Evolutionary conservation across 129 eudicot genomes (phyloP), one percentile per base, ranked within the genome.

Genomic region (Helichrysum umbraculigerum): DNA sequence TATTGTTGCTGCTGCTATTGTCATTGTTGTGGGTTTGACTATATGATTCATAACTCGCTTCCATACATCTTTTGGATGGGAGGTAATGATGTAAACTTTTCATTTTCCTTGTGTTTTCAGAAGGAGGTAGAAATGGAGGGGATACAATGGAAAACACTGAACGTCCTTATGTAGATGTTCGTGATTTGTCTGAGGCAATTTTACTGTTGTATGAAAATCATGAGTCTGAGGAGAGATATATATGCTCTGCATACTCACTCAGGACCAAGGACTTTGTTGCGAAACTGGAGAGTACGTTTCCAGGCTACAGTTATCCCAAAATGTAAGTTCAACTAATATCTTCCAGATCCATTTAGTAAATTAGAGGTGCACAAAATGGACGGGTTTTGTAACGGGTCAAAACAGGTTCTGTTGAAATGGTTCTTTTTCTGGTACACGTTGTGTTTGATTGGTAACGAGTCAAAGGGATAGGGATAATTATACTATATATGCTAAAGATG

Each of bases 201-300:
- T 39, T 85, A 15, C 41, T 85, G 68, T 70, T 82, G 30, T 82
- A 79, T 69, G 82, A 85, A 68, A 82, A 82, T 37, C 78, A 74
- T 4, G 71, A 79, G 72, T 76, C 86, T 3, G 76, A 76, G 54
- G 89, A 86, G 33, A 82, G 89, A 63, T 85, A 76, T 71, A 79
- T 85, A 76, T 85, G 89, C 59, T 78, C 84, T 3, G 41, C 84
- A 4, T 72, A 79, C 79, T 7, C 68, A 6, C 0, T 82, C 6
- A 37, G 56, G n/a, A 21, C 80, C 12, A 66, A 67, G 28, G 80
- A 79, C 11, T 41, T 85, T 50, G 82, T 85, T 32, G 76, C 73
- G 71, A 82, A 70, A 39, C 66, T 85, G 64, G 34, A 79, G 74
- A 76, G 57, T 72, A 51, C 79, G 71, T 85, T 70, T 82, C 84